Evolutionary conservation across 192 early-diverging fungal species (phyloP).

Genomic region (Backusella psychrophila): DNA sequence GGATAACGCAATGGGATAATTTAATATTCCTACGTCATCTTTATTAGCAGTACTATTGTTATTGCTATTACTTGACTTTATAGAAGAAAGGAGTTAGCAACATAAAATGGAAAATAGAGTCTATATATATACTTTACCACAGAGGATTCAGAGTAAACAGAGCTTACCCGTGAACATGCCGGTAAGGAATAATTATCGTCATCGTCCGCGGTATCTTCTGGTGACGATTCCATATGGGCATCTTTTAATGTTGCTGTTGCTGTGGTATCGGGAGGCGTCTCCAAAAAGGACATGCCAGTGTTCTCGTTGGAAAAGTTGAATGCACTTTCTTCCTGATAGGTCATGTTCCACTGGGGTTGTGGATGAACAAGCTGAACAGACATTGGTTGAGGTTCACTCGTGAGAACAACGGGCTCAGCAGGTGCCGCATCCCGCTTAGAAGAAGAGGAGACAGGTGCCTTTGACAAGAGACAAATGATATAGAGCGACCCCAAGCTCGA

Average conservation of each 20-base stretch:
- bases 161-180: not conserved
- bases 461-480: constrained; percentile 31
- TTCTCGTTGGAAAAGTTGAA: not conserved
- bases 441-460: not conserved
- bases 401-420: not conserved
- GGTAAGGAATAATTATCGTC: not conserved
- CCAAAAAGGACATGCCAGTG: not conserved
- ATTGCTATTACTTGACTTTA: not conserved
- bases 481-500: constrained; percentile 44
- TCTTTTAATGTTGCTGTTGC: not conserved
- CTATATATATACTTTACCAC: not conserved
- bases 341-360: not conserved
- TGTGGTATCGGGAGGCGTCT: not conserved
- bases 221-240: not conserved
- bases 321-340: not conserved
- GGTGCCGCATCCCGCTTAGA: not conserved
- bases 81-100: not conserved
- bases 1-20: not conserved
- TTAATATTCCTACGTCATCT: not conserved
- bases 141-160: not conserved
- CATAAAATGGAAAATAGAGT: not conserved
- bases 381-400: not conserved
- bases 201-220: not conserved
- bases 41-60: not conserved
- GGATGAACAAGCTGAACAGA: not conserved